Evolutionary conservation across 805 yeast species (phyloP), one percentile per base, ranked within the genome.

Genomic region (Peterozyma toletana): DNA sequence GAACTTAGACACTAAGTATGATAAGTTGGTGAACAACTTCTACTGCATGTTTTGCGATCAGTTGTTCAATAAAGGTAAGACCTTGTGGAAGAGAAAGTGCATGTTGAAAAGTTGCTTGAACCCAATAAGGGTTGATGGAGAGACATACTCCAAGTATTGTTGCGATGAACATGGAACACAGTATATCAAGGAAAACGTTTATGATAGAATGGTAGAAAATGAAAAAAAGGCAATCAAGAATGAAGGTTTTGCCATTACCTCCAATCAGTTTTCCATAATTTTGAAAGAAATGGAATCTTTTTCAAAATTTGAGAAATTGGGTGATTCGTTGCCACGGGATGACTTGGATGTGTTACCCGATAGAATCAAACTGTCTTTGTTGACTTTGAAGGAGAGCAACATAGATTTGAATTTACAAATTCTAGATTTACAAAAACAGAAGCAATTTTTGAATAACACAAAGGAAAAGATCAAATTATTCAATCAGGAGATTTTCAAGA

Each of bases 81-180:
- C 91, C 0, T 49, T 71, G 13, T 89, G 91, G 91, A 84, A 83
- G 59, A 71, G 83, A 35, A 84, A 83, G 54, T 89, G 97, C 57
- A 69, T 91, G 27, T 42, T 84, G 11, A 55, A 59, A 1, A 58
- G 55, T 1, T 89, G 97, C 56, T 70, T 53, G 40, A 64, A 70
- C 35, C 83, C 89, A 0, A 76, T 80, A 4, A 44, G 43, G n/a
- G 47, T 57, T 1, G 57, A 54, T 17, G 56, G 44, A 11, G 39
- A 35, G 9, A 40, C 47, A 3, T 62, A 59, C 38, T 77, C 88
- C 31, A 87, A 89, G 58, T 89, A 85, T 57, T 89, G 97, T 57
- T 63, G 78, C 13, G 72, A 70, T 16, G 85, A 75, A 21, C 96
- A 90, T 60, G 96, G 95, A 33, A 41, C 55, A 39, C 46, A 48